These are phyloP conservation scores for Maudiozyma barnettii DNA, from an alignment of 805 yeast species.

Conservation along the genomic window DNA sequence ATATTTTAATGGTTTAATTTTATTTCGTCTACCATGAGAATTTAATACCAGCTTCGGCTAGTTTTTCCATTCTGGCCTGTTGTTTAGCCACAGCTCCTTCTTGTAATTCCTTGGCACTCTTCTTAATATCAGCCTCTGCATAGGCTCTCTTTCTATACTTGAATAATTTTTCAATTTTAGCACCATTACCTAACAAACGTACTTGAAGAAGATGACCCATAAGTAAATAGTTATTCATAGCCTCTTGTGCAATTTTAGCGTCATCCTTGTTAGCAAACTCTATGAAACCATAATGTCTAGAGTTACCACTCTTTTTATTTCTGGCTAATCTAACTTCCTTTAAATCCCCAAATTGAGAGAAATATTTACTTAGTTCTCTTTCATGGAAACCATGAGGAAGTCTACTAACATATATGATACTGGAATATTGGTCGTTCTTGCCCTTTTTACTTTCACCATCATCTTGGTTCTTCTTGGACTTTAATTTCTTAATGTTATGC, in stretches of 20 bases:
- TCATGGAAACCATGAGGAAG: conserved; percentile 91
- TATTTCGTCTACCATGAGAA: conserved; percentile 23
- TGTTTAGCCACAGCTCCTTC: conserved; percentile 26
- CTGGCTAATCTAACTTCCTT: conserved; percentile 72
- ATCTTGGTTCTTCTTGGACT: conserved; percentile 17
- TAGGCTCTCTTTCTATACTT: conserved; percentile 30
- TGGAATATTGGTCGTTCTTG: conserved; percentile 33
- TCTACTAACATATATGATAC: conserved; percentile 82
- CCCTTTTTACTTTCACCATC: conserved; percentile 14
- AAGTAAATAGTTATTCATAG: conserved; percentile 89
- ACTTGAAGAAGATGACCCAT: conserved; percentile 83
- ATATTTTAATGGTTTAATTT: not conserved
- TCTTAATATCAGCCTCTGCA: conserved; percentile 24
- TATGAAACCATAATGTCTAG: conserved; percentile 85
- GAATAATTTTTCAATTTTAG: conserved; percentile 33
- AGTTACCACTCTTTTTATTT: conserved; percentile 80
- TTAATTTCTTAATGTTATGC: conserved; percentile 25
- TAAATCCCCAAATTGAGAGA: conserved; percentile 83
- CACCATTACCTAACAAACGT: conserved; percentile 37
- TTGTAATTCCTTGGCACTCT: conserved; percentile 26
- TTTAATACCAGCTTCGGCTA: conserved; percentile 31
- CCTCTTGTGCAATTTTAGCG: conserved; percentile 83
- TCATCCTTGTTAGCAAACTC: conserved; percentile 69
- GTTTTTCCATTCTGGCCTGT: conserved; percentile 25
- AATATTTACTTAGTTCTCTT: conserved; percentile 62